Percentiles rank a stretch among this genome's conserved stretches.
These are phyloP conservation scores for Sparassis latifolia DNA, from an alignment of 1,284 basidiomycete species.

Conservation along the genomic window DNA sequence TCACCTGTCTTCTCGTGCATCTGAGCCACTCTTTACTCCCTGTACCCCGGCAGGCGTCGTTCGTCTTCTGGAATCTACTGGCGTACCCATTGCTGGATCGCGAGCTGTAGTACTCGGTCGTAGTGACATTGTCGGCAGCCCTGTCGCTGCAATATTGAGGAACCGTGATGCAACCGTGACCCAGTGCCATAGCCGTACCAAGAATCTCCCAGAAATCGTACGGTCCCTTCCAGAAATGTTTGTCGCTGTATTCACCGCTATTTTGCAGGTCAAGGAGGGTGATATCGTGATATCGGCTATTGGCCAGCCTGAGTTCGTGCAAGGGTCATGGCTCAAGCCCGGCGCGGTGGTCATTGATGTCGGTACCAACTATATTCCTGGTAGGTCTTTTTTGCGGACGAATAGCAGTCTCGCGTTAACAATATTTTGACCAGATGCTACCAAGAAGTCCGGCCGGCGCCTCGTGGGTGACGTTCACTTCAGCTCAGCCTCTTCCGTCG, in stretches of 20 bases:
- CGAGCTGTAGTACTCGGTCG: conserved; percentile 93
- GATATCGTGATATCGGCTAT: conserved; percentile 95
- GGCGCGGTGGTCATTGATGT: conserved; percentile 95
- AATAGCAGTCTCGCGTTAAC: not conserved
- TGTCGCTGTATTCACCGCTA: conserved; percentile 4
- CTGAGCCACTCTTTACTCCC: conserved; percentile 86
- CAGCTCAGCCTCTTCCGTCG: conserved; percentile 68
- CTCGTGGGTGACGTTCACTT: conserved; percentile 97
- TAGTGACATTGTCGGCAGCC: conserved; percentile 97
- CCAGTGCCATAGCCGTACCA: conserved; percentile 92
- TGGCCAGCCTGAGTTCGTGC: conserved; percentile 85
- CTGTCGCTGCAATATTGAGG: conserved; percentile 87
- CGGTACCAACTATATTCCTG: conserved; percentile 94
- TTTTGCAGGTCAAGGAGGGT: conserved; percentile 65
- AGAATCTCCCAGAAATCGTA: conserved; percentile 75
- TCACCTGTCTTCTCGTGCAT: conserved; percentile 86
- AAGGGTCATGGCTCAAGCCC: conserved; percentile 94
- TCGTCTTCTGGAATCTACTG: conserved; percentile 82
- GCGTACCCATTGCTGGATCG: conserved; percentile 68
- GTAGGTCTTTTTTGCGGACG: conserved; percentile 29
- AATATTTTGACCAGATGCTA: conserved; percentile 47
- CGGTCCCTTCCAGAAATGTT: conserved; percentile 18
- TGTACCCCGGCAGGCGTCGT: conserved; percentile 96
- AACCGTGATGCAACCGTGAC: conserved; percentile 94
- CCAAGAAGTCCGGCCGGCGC: conserved; percentile 94